Evolutionary conservation across 2,329 filamentous ascomycete genomes (phyloP).

Genomic region (Lecanicillium sp.): DNA sequence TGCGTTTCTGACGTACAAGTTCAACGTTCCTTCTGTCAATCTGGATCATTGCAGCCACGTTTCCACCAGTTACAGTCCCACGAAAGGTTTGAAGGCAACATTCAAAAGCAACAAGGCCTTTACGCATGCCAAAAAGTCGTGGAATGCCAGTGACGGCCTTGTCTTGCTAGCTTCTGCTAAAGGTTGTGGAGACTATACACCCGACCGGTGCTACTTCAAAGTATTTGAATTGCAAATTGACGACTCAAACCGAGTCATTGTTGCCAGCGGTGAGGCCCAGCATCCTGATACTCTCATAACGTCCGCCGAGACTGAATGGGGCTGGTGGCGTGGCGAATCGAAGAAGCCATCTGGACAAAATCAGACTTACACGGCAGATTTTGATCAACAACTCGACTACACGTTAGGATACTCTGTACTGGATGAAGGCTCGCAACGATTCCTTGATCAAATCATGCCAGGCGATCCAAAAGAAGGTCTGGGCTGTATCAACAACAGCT

Average conservation of each 20-base stretch:
- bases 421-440: conserved; percentile 9
- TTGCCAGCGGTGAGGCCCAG: conserved; percentile 13
- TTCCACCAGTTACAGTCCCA: conserved; percentile 6
- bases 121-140: conserved; percentile 14
- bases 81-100: conserved; percentile 6
- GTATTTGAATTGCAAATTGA: conserved; percentile 13
- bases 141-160: conserved; percentile 13
- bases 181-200: conserved; percentile 17
- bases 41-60: conserved; percentile 19
- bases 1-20: conserved; percentile 19
- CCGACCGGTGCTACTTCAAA: conserved; percentile 22
- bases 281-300: conserved; percentile 15
- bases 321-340: conserved; percentile 13
- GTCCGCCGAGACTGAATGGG: conserved; percentile 17
- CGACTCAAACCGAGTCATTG: conserved; percentile 8
- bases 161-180: conserved; percentile 18
- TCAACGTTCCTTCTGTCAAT: conserved; percentile 20
- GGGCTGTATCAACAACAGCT: background rate
- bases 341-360: background rate
- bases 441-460: conserved; percentile 9
- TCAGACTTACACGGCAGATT: background rate
- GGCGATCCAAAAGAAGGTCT: background rate
- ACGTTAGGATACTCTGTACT: conserved; percentile 14
- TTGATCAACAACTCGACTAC: conserved; percentile 19
- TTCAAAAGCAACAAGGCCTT: conserved; percentile 16